Percentiles rank a stretch among this genome's conserved stretches.
phyloP scores from a whole-genome alignment of 352 stramenopile genomes.

The Globisporangium polare region DNA sequence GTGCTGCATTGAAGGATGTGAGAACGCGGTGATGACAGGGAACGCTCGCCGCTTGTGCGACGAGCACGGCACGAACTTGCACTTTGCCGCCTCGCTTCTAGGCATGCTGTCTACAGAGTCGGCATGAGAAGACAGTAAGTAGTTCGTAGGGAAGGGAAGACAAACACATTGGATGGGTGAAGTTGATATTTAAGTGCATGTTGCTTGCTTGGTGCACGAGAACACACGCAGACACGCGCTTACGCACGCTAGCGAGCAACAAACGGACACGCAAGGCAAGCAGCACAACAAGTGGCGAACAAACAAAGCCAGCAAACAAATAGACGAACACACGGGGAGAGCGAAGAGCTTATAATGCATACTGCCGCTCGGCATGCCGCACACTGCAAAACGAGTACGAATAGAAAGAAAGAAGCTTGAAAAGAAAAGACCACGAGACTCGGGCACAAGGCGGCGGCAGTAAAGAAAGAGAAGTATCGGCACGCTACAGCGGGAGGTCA shows the following conservation, averaged over 20 bases:
- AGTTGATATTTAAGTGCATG: slow-evolving; percentile 3
- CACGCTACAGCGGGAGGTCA: background rate
- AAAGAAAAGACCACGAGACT: background rate
- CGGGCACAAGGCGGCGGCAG: background rate
- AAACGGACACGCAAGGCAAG: no score
- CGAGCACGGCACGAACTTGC: slow-evolving; percentile 14
- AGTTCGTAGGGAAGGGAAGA: background rate
- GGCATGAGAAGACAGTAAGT: background rate
- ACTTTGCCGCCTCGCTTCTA: slow-evolving; percentile 15
- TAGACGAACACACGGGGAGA: background rate
- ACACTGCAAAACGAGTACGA: background rate
- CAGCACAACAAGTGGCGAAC: background rate
- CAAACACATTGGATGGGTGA: background rate
- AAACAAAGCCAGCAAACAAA: background rate
- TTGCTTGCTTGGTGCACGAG: background rate
- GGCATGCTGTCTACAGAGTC: slow-evolving; percentile 9
- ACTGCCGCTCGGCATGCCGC: slow-evolving; percentile 5
- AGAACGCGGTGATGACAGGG: background rate
- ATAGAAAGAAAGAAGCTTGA: background rate
- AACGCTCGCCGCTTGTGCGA: slow-evolving; percentile 10
- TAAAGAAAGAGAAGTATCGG: background rate
- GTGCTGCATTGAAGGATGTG: slow-evolving; percentile 9
- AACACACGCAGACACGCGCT: no score
- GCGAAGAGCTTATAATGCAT: slow-evolving; percentile 1
- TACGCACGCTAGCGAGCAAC: no score